Evolutionary conservation across 306 rosid species (phyloP).

Genomic region (Sophora flavescens): DNA sequence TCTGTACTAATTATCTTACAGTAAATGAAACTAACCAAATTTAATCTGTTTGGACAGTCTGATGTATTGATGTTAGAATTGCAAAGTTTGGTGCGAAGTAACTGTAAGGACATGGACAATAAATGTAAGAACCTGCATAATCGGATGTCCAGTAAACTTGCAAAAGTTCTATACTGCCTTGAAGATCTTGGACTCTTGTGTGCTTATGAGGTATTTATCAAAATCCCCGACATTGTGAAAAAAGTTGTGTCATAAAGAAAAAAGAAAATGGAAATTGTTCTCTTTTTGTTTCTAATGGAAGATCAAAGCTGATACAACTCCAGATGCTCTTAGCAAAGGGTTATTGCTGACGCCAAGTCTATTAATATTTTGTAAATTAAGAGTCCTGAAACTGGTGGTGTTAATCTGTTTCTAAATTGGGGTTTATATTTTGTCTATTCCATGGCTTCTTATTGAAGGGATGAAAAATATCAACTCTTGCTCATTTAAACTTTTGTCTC

Average conservation of each 20-base stretch:
- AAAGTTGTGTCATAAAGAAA: constrained; percentile 17
- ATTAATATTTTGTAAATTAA: constrained; percentile 24
- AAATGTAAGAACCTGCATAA: constrained; percentile 62
- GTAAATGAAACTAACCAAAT: constrained; percentile 38
- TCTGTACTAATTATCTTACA: neutral
- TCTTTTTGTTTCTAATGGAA: constrained; percentile 12
- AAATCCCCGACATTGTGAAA: neutral
- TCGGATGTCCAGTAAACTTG: constrained; percentile 65
- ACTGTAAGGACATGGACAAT: constrained; percentile 57
- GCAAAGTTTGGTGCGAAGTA: constrained; percentile 51
- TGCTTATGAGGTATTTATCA: constrained; percentile 82
- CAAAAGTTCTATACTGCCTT: constrained; percentile 74
- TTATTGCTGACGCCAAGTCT: neutral
- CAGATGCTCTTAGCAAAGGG: constrained; percentile 3
- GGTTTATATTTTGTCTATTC: constrained; percentile 14
- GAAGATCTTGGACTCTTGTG: constrained; percentile 87
- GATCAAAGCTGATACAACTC: constrained; percentile 18
- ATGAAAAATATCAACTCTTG: constrained; percentile 34
- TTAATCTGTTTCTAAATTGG: constrained; percentile 2
- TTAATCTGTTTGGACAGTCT: constrained; percentile 61
- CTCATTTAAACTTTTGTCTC: constrained; percentile 3
- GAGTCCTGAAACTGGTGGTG: constrained; percentile 21
- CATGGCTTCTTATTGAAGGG: constrained; percentile 24
- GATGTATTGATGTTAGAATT: constrained; percentile 58
- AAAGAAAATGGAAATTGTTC: neutral